A percentile compares a stretch with the other conserved stretches of the same genome.
Evolutionary conservation across 345 rosid species (phyloP).

Genomic region (Hibiscus syriacus): DNA sequence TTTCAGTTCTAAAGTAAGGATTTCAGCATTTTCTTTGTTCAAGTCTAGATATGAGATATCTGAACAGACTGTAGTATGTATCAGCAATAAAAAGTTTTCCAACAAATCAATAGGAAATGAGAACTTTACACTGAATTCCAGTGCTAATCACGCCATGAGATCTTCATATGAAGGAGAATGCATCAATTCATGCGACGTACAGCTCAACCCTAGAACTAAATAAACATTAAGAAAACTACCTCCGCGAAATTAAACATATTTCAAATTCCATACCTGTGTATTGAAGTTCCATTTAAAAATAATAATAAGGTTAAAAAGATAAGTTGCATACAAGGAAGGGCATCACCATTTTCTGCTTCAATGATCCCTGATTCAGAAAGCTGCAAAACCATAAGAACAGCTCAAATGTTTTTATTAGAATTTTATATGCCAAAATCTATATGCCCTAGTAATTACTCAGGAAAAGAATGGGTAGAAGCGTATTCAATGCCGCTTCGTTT

Average conservation of each 20-base stretch:
- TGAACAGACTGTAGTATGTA: conserved; percentile 72
- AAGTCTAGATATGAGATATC: conserved; percentile 63
- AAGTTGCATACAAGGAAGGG: neutral
- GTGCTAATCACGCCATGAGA: too few relatives aligned
- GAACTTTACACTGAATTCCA: too few relatives aligned
- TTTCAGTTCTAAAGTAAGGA: conserved; percentile 72
- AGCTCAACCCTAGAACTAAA: too few relatives aligned
- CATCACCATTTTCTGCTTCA: too few relatives aligned
- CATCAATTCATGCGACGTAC: too few relatives aligned
- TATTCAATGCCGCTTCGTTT: neutral
- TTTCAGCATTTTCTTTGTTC: conserved; percentile 43
- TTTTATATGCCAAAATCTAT: conserved; percentile 7
- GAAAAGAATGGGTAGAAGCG: conserved; percentile 10
- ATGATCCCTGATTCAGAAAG: conserved; percentile 7
- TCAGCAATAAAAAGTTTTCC: conserved; percentile 79
- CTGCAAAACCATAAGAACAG: conserved; percentile 19
- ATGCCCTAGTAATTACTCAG: conserved; percentile 4
- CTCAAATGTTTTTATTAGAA: conserved; percentile 28
- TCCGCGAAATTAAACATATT: too few relatives aligned
- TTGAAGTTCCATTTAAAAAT: too few relatives aligned
- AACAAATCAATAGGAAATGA: conserved; percentile 23
- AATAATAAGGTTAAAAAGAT: neutral
- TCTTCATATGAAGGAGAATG: too few relatives aligned
- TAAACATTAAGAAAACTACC: too few relatives aligned
- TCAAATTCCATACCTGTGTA: too few relatives aligned